Conservation (phyloP, 768 basidiomycete genomes). For the Paxillus rubicundulus region DNA sequence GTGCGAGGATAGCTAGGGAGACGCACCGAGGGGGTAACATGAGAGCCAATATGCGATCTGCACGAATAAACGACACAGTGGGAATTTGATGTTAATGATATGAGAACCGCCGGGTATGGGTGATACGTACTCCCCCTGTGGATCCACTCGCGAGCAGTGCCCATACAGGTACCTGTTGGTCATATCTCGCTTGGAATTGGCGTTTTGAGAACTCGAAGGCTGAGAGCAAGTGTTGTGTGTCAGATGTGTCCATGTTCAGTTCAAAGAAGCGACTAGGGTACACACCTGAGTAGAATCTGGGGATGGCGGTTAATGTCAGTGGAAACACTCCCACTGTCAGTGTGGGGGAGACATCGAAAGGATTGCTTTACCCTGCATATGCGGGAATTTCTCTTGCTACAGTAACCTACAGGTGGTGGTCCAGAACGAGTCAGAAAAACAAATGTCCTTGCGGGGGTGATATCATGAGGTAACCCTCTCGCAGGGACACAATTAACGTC, state of each 20-base stretch:
- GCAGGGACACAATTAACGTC: neutral
- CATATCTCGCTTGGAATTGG: slow-evolving; percentile 61
- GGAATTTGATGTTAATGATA: neutral
- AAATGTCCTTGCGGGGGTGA: neutral
- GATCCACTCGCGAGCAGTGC: slow-evolving; percentile 80
- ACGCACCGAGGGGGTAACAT: slow-evolving; percentile 80
- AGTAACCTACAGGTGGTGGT: slow-evolving; percentile 59
- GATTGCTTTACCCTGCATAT: slow-evolving; percentile 65
- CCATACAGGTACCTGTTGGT: slow-evolving; percentile 76
- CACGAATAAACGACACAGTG: neutral
- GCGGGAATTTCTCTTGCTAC: slow-evolving; percentile 93
- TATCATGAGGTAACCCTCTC: neutral
- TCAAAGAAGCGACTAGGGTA: neutral
- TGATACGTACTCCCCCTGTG: slow-evolving; percentile 66
- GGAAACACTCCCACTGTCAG: neutral
- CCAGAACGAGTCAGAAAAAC: neutral
- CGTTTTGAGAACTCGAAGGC: slow-evolving; percentile 92
- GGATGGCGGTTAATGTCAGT: neutral
- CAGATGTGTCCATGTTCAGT: neutral
- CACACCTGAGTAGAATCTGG: slow-evolving; percentile 39
- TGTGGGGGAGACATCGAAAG: neutral
- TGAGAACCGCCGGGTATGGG: no score
- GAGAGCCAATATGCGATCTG: slow-evolving; percentile 71
- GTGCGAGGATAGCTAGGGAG: no score
- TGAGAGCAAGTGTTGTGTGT: slow-evolving; percentile 14